These are phyloP conservation scores for Hypoxylon intermedium DNA, from an alignment of 495 filamentous ascomycete genomes.

Conservation along the genomic window DNA sequence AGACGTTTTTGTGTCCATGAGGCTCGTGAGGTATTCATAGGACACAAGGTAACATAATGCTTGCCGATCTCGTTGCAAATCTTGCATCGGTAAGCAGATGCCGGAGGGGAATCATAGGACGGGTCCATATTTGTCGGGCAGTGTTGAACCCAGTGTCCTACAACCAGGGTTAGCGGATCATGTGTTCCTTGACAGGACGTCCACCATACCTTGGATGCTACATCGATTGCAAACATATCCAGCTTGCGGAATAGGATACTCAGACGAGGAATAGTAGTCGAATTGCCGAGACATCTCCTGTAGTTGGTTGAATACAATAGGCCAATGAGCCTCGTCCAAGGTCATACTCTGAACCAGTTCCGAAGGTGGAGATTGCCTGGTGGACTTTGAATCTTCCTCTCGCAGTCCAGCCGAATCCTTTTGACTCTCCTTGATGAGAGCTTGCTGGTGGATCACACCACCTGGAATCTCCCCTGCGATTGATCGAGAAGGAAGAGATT, in stretches of 20 bases:
- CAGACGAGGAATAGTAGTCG: too few species aligned
- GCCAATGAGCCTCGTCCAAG: too few species aligned
- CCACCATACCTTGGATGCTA: conserved; percentile 39
- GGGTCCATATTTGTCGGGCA: conserved; percentile 55
- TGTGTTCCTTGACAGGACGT: neutral
- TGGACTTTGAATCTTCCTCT: too few species aligned
- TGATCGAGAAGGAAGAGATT: too few species aligned
- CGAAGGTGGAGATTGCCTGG: too few species aligned
- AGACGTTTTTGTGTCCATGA: conserved; percentile 44
- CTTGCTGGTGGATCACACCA: neutral
- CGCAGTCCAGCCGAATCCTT: neutral
- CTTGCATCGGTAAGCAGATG: conserved; percentile 43
- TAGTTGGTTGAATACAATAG: too few species aligned
- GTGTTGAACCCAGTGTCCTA: conserved; percentile 49
- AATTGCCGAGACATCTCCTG: too few species aligned
- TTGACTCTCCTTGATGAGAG: neutral
- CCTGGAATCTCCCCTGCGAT: too few species aligned
- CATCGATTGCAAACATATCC: conserved; percentile 49
- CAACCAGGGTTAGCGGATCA: conserved; percentile 19
- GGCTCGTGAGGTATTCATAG: conserved; percentile 32
- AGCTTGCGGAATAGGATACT: neutral
- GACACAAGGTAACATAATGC: conserved; percentile 47
- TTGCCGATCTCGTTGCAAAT: conserved; percentile 41
- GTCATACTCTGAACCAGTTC: too few species aligned
- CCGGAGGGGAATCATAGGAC: conserved; percentile 40